Evolutionary conservation across 345 rosid genomes (phyloP), one percentile per base, ranked within the genome.

Genomic region (Theobroma cacao): DNA sequence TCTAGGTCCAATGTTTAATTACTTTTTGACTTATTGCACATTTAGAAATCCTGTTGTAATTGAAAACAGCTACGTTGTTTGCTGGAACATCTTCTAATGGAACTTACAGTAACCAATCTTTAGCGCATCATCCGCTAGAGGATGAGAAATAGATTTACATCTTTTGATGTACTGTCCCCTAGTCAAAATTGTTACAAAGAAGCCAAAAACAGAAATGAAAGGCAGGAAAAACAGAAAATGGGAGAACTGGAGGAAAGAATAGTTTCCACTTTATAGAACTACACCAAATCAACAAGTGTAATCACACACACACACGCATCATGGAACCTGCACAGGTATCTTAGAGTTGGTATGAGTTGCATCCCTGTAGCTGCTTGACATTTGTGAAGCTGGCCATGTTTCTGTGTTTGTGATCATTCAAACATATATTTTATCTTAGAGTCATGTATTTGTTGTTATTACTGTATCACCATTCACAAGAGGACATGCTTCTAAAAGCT

Each of bases 311-410:
- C n/a, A n/a, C n/a, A n/a, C n/a, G n/a, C n/a, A n/a, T n/a, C n/a
- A n/a, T n/a, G n/a, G n/a, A n/a, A n/a, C n/a, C n/a, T n/a, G n/a
- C n/a, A n/a, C 43, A 64, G 8, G 71, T 38, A 65, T 65, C 71
- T 65, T 65, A 66, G 31, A 40, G 55, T 69, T 12, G 75, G 18
- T 71, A 18, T 71, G 55, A 71, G 60, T 50, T n/a, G 30, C 60
- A 10, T 50, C 38, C 43, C 36, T 33, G 43, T 72, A 31, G 75
- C 33, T 72, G 61, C 61, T 72, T 52, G 75, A 72, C 52, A 31
- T 33, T 71, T 52, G 61, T 50, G 75, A 26, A 4, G 50, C 53
- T 28, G 43, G 5, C 30, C 30, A 18, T 41, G 20, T 31, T 50
- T 50, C 41, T 30, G 4, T 58, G 62, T 26, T 24, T 24, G 1